Conservation (phyloP, 2,329 filamentous ascomycete genomes). For the Ophiocordyceps camponoti-leonardi region DNA sequence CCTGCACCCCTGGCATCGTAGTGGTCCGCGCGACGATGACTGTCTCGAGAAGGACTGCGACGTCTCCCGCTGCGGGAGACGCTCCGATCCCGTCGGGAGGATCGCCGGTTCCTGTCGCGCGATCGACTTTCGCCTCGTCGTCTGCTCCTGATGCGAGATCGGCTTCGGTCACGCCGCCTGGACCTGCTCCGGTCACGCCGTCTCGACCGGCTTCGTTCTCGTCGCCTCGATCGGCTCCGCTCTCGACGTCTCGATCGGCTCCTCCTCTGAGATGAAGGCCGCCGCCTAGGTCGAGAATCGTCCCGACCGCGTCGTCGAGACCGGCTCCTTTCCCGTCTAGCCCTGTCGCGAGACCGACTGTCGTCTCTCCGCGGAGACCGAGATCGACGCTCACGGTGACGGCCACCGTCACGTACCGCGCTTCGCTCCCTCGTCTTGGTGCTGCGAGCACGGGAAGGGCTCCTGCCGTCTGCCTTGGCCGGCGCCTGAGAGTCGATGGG, state of each 20-base stretch:
- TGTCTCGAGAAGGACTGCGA: conserved; percentile 8
- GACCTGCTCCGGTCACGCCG: conserved; percentile 17
- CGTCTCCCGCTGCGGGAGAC: conserved; percentile 10
- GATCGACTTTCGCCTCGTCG: conserved; percentile 14
- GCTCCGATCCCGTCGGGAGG: conserved; percentile 14
- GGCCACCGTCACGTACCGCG: conserved; percentile 11
- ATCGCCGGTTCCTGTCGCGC: conserved; percentile 9
- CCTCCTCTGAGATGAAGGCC: too few species aligned
- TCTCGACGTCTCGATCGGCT: conserved; percentile 15
- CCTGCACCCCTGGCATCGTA: conserved; percentile 6
- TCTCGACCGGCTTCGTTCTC: conserved; percentile 23
- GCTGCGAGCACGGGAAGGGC: conserved; percentile 11
- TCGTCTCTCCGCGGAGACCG: conserved; percentile 19
- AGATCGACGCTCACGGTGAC: conserved; percentile 18
- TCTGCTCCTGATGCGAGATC: conserved; percentile 15
- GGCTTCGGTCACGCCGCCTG: conserved; percentile 18
- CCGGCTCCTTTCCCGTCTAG: conserved; percentile 19
- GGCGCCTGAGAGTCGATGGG: conserved; percentile 11
- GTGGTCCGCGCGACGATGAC: conserved; percentile 6
- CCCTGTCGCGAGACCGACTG: conserved; percentile 14
- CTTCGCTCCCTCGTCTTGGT: conserved; percentile 12
- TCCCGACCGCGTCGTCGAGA: neutral
- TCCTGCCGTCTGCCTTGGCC: conserved; percentile 12
- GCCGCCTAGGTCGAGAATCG: too few species aligned
- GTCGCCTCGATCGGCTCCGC: conserved; percentile 11